Evolutionary conservation across 495 filamentous ascomycete genomes (phyloP).

Genomic region (Neurospora sp.): DNA sequence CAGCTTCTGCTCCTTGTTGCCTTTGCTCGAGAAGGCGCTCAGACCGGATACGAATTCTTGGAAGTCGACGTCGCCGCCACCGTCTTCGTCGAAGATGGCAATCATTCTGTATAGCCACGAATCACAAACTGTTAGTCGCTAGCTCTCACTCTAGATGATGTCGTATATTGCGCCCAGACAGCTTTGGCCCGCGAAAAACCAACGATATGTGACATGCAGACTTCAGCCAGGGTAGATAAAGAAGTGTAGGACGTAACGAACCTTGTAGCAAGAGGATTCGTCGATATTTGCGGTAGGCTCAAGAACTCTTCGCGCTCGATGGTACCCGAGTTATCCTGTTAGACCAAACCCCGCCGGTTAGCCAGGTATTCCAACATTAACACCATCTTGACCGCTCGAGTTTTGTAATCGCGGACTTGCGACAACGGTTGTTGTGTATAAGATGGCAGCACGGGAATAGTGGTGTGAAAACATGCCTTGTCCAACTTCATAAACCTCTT

Average conservation of each 20-base stretch:
- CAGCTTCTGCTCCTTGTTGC: constrained; percentile 98
- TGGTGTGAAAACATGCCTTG: constrained; percentile 50
- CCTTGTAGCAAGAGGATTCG: constrained; percentile 93
- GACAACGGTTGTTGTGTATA: not conserved
- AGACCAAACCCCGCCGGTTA: not conserved
- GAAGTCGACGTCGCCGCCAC: constrained; percentile 96
- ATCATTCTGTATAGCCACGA: constrained; percentile 62
- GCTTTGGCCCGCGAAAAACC: not conserved
- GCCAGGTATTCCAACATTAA: not conserved
- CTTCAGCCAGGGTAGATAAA: not conserved
- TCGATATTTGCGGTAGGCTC: constrained; percentile 91
- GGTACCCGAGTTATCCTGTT: constrained; percentile 89
- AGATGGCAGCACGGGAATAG: not conserved
- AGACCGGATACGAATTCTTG: constrained; percentile 97
- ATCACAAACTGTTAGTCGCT: not conserved
- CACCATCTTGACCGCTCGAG: not conserved
- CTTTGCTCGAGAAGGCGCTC: constrained; percentile 91
- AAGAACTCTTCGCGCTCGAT: constrained; percentile 99
- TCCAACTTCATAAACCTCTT: constrained; percentile 99
- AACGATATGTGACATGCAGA: not conserved
- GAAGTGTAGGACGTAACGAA: constrained; percentile 25
- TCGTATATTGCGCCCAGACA: not conserved
- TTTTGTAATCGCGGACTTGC: not conserved
- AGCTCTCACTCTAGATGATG: not conserved
- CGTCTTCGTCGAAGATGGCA: constrained; percentile 98